Conservation (phyloP, 495 filamentous ascomycete species). For the Cladorrhinum samala region DNA sequence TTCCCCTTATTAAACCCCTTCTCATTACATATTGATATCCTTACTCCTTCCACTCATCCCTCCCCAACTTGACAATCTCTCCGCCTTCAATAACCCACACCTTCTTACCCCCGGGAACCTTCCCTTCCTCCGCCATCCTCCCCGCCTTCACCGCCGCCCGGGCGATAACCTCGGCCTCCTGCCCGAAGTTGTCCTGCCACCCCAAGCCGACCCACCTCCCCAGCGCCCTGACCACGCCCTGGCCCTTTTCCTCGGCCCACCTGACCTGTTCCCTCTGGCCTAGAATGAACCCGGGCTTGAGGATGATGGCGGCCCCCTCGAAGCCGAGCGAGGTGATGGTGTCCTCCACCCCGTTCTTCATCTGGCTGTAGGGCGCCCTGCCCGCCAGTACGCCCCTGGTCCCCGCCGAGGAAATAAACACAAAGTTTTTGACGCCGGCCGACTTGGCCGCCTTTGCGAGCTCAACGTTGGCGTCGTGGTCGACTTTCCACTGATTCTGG, state of each 20-base stretch:
- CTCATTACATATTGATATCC: too few relatives aligned
- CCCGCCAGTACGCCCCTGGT: constrained; percentile 31
- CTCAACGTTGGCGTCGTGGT: constrained; percentile 67
- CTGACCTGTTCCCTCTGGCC: constrained; percentile 58
- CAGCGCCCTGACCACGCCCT: constrained; percentile 46
- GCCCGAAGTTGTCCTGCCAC: constrained; percentile 60
- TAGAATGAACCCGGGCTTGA: constrained; percentile 70
- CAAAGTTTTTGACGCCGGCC: constrained; percentile 58
- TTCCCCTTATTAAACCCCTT: background rate
- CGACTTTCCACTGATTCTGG: constrained; percentile 68
- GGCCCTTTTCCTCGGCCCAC: constrained; percentile 40
- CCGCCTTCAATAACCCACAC: constrained; percentile 41
- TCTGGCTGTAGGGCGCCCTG: constrained; percentile 52
- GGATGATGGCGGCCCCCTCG: constrained; percentile 58
- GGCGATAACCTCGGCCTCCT: constrained; percentile 70
- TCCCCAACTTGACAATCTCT: constrained; percentile 46
- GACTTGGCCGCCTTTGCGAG: constrained; percentile 59
- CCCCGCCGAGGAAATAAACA: constrained; percentile 57
- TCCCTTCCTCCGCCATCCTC: constrained; percentile 36
- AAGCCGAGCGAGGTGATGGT: constrained; percentile 65
- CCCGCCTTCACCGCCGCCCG: constrained; percentile 62
- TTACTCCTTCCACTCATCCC: constrained; percentile 34
- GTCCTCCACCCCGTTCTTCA: constrained; percentile 80
- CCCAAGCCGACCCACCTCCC: constrained; percentile 36
- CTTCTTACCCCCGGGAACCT: constrained; percentile 35